Evolutionary conservation across 2,329 filamentous ascomycete species (phyloP), one percentile per base, ranked within the genome.

Genomic region (Xylariaceae sp.): DNA sequence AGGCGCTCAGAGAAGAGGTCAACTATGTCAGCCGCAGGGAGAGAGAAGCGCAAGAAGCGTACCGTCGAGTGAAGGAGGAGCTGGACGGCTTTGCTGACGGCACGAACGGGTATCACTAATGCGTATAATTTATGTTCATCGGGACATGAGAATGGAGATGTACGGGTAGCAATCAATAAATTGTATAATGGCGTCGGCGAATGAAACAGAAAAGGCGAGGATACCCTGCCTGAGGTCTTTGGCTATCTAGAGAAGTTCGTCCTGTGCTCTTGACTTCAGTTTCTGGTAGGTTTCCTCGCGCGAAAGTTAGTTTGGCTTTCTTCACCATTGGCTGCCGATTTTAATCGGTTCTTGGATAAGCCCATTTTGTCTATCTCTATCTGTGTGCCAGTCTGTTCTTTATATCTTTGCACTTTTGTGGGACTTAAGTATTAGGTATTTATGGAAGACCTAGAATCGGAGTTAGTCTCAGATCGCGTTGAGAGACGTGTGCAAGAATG

Each of bases 11-110:
- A 47, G 86, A 88, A n/a, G 91, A 96, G 69, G 91, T 96, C 19
- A 80, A 78, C 6, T 89, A 88, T 63, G 81, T 97, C 9, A 88
- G 84, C 62, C 83, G 83, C 63, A 79, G 92, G 58, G 92, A 97
- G 75, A 80, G 92, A 54, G 90, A 96, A 72, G 91, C 90, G 6
- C 94, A 99, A 72, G 91, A 96, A 60, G 70, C 87, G 64, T 99
- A 94, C 68, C 81, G 88, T 63, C 76, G 74, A 59, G 81, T 84
- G 55, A 89, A 81, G 71, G 89, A 91, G 44, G 94, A 97, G 76
- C 70, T 96, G 61, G 82, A 85, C 45, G 75, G 72, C 50, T 72
- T 95, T 61, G 63, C 67, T 37, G 67, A 68, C 44, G 67, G 67
- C 37, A 63, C 63, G 15, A 65, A 67, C 34, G 74, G 75, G 34